phyloP scores from a whole-genome alignment of 805 yeast genomes.

The Pichia ethanolica region DNA sequence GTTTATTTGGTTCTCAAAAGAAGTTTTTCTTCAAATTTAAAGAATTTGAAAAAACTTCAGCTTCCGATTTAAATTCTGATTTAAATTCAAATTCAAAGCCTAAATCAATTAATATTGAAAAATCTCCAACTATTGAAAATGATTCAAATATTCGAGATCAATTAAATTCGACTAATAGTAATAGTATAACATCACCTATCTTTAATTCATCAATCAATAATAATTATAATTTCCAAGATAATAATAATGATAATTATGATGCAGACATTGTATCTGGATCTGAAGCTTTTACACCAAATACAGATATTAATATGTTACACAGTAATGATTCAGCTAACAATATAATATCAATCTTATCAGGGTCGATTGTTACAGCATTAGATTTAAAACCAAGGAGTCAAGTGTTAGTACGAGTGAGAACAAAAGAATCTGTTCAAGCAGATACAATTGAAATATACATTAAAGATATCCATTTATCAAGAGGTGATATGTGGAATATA shows the following conservation, averaged over 20 bases:
- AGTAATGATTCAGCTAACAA: constrained; percentile 8
- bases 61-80: background rate
- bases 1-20: constrained; percentile 32
- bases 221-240: background rate
- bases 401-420: constrained; percentile 48
- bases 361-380: constrained; percentile 50
- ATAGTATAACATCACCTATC: background rate
- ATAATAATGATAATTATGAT: constrained; percentile 2
- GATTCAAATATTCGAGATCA: background rate
- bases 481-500: constrained; percentile 92
- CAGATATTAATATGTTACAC: background rate
- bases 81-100: background rate
- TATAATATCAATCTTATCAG: constrained; percentile 51
- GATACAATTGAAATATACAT: constrained; percentile 78
- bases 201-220: background rate
- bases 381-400: constrained; percentile 62
- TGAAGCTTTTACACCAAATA: background rate
- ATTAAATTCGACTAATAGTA: constrained; percentile 14
- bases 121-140: background rate
- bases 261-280: background rate
- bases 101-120: background rate
- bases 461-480: constrained; percentile 69
- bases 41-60: constrained; percentile 10
- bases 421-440: constrained; percentile 48
- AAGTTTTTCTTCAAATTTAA: constrained; percentile 39